These are phyloP conservation scores for Sugiyamaella novakii DNA, from an alignment of 1,139 yeast species.

Conservation along the genomic window DNA sequence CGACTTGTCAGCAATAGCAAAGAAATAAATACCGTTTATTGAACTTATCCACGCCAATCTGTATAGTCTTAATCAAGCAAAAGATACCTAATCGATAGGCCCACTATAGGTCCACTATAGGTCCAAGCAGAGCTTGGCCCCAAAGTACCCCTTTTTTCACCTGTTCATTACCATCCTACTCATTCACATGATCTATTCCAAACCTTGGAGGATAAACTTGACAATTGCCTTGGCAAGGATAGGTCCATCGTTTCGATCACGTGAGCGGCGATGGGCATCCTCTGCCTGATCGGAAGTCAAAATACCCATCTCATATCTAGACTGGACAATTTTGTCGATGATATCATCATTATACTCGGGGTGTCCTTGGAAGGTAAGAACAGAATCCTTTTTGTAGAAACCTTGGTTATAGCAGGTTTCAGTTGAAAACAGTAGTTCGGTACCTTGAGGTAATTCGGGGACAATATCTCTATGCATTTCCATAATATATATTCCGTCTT, in stretches of 20 bases:
- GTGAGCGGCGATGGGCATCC: slow-evolving; percentile 31
- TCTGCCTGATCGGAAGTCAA: slow-evolving; percentile 31
- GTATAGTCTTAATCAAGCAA: too few relatives aligned
- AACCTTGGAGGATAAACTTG: slow-evolving; percentile 33
- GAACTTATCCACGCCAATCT: too few relatives aligned
- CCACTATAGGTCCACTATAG: too few relatives aligned
- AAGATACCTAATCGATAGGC: too few relatives aligned
- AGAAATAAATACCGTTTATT: too few relatives aligned
- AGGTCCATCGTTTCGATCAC: slow-evolving; percentile 38
- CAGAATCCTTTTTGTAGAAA: slow-evolving; percentile 49
- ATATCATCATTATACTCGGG: slow-evolving; percentile 67
- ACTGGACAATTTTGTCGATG: slow-evolving; percentile 36
- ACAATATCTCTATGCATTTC: slow-evolving; percentile 78
- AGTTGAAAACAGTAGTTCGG: slow-evolving; percentile 48
- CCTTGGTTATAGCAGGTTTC: slow-evolving; percentile 65
- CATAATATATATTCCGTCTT: slow-evolving; percentile 47
- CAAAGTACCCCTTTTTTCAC: too few relatives aligned
- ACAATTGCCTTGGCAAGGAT: slow-evolving; percentile 39
- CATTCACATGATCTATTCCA: slow-evolving; percentile 10
- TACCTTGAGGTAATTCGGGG: slow-evolving; percentile 47
- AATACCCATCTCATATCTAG: slow-evolving; percentile 29
- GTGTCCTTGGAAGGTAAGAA: slow-evolving; percentile 83
- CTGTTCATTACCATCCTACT: too few relatives aligned
- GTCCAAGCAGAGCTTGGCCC: background rate
- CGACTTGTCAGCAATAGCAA: too few relatives aligned